Base-by-base conservation (phyloP, 495 filamentous ascomycete genomes). In the Cenococcum geophilum region DNA sequence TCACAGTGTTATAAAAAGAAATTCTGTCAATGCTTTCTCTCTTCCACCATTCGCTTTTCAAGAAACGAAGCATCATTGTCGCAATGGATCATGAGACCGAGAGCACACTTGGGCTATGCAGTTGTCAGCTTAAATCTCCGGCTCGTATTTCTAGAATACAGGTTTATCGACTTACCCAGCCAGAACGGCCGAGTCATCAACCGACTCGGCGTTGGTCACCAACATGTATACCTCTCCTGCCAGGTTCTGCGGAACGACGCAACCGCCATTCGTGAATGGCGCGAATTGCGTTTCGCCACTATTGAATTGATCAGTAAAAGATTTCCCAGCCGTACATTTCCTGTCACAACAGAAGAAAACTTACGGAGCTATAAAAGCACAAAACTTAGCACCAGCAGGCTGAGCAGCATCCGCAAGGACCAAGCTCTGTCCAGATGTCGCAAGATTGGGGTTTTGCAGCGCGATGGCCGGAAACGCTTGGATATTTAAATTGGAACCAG, bases 381-480 rank as follows among this genome's bases (percentile, higher is more conserved):
- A 86, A 76, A 78, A 79, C 22, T 67, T 71, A 21, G 77, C 78
- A 42, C 66, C 64, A 20, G 71, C 72, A 25, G 76, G 76, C 21
- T 75, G 62, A 76, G 69, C 66, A 69, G 71, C 61, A 80, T 77
- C 70, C 14, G 64, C 66, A 23, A 80, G 65, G 34, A 75, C 71
- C 47, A 77, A 64, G n/a, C 54, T 74, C 58, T 76, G 72, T 48
- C 80, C 77, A 22, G 77, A 73, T 9, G 67, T 62, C 22, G 78
- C 77, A 36, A 71, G 62, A 37, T 72, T 74, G 35, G 79, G 74
- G 49, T 72, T 72, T 43, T 76, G 72, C 67, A 85, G 76, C 50
- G 75, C 71, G 42, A 86, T 77, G 16, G 79, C 71, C 2, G 83
- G 81, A 79, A 84, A 83, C 18, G 82, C 73, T 6, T 70, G 75